Percentiles rank a stretch among this genome's conserved stretches.
These are phyloP conservation scores for Russula emetica DNA, from an alignment of 768 basidiomycete species.

Conservation along the genomic window DNA sequence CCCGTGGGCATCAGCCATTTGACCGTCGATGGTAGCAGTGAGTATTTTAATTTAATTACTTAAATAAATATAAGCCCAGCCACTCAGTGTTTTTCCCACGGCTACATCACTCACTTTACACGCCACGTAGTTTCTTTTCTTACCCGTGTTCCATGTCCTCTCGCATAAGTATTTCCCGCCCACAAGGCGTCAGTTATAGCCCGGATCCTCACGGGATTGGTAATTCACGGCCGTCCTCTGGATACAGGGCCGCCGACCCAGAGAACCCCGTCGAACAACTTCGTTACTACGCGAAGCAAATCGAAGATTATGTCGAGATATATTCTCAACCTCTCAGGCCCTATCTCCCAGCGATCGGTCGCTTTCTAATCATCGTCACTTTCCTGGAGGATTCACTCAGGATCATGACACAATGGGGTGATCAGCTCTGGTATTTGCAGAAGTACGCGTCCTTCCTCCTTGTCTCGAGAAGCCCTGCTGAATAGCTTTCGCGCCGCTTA, in stretches of 20 bases:
- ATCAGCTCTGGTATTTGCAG: constrained; percentile 98
- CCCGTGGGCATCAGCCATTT: background rate
- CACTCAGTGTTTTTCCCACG: constrained; percentile 3
- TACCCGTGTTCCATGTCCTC: constrained; percentile 55
- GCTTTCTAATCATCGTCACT: constrained; percentile 96
- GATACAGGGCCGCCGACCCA: constrained; percentile 76
- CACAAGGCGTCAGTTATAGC: constrained; percentile 49
- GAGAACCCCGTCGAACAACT: constrained; percentile 81
- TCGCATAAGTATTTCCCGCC: constrained; percentile 78
- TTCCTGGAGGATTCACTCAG: constrained; percentile 96
- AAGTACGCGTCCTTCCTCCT: constrained; percentile 51
- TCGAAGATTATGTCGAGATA: constrained; percentile 91
- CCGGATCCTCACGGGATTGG: constrained; percentile 77
- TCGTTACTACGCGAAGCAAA: constrained; percentile 60
- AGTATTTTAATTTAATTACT: background rate
- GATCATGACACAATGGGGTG: constrained; percentile 91
- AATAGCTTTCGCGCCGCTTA: constrained; percentile 33
- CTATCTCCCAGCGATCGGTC: constrained; percentile 88
- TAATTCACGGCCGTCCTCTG: constrained; percentile 62
- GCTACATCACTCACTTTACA: background rate
- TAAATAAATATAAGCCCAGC: background rate
- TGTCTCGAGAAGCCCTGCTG: constrained; percentile 18
- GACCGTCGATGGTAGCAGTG: too few relatives aligned
- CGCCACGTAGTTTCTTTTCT: constrained; percentile 7
- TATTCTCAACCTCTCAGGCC: constrained; percentile 92